Evolutionary conservation across 768 basidiomycete genomes (phyloP), one percentile per base, ranked within the genome.

Genomic region (Boletus pseudopeckii): DNA sequence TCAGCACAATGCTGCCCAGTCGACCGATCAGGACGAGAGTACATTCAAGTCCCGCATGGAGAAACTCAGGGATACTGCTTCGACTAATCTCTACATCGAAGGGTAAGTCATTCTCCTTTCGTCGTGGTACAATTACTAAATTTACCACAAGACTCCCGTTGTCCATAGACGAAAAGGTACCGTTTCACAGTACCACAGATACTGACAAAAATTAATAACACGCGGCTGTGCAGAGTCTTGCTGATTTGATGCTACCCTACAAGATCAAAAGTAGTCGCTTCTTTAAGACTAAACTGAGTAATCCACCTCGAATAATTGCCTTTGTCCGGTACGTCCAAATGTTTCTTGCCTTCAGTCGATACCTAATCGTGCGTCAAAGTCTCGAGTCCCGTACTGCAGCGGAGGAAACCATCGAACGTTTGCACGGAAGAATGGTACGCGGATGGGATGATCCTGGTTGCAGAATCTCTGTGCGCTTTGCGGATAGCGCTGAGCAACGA

Each of bases 11-110:
- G 47, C 46, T 33, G 52, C 48, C 10, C 62, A 66, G 37, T 60
- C 63, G 18, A 61, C 59, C n/a, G 68, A 68, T 38, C 63, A 59
- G 4, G 70, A 75, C 34, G 67, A 63, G 22, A 71, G 66, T 42
- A 75, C 79, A 3, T 90, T 91, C 79, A 90, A 89, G 69, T 73
- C 78, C n/a, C 80, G 82, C 68, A 91, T 91, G 89, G 88, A 89
- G 64, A 81, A 79, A 53, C 71, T 90, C 48, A 77, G 79, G 54
- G 88, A 91, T 64, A 72, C 72, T 45, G 65, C 64, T 15, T 89
- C 87, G 49, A 90, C 88, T 17, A 90, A 91, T 67, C 68, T 92
- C 55, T 92, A 92, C 69, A 83, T 92, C 67, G 89, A 92, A 70
- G 88, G 88, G 75, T 82, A 52, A 50, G 75, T 60, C 4, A 9